Evolutionary conservation across 306 rosid genomes (phyloP).

Genomic region (Cajanus cajan): DNA sequence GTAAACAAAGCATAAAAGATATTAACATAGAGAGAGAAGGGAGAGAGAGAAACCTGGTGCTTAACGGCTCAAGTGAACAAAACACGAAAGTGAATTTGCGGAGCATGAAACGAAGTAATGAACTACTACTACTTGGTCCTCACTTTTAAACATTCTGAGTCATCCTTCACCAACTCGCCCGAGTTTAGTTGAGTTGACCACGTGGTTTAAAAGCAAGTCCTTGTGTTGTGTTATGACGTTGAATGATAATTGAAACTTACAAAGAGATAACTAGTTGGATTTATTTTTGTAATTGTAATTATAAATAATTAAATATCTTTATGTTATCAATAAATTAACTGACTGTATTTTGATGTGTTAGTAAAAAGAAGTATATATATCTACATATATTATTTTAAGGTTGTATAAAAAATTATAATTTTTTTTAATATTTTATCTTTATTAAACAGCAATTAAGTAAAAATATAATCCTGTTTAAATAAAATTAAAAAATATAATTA

Average conservation of each 20-base stretch:
- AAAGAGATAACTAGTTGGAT: too few species aligned
- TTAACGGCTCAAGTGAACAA: conserved; percentile 21
- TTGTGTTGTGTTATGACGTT: background rate
- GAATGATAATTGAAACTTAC: background rate
- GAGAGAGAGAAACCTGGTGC: conserved; percentile 43
- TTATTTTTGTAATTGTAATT: too few species aligned
- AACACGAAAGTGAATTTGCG: conserved; percentile 31
- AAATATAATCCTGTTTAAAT: too few species aligned
- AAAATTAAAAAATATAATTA: too few species aligned
- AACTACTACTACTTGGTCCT: background rate
- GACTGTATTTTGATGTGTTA: background rate
- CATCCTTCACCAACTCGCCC: background rate
- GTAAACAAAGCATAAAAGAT: conserved; percentile 19
- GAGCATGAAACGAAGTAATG: conserved; percentile 22
- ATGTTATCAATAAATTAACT: background rate
- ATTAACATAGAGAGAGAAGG: background rate
- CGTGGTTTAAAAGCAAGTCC: background rate
- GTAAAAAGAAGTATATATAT: background rate
- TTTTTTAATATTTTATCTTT: too few species aligned
- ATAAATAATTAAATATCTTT: too few species aligned
- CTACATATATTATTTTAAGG: too few species aligned
- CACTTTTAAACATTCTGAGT: conserved; percentile 20
- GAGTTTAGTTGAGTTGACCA: conserved; percentile 18
- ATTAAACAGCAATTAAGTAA: too few species aligned
- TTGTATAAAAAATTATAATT: too few species aligned